Base-by-base conservation (phyloP, 345 rosid species). In the Camelina neglecta region DNA sequence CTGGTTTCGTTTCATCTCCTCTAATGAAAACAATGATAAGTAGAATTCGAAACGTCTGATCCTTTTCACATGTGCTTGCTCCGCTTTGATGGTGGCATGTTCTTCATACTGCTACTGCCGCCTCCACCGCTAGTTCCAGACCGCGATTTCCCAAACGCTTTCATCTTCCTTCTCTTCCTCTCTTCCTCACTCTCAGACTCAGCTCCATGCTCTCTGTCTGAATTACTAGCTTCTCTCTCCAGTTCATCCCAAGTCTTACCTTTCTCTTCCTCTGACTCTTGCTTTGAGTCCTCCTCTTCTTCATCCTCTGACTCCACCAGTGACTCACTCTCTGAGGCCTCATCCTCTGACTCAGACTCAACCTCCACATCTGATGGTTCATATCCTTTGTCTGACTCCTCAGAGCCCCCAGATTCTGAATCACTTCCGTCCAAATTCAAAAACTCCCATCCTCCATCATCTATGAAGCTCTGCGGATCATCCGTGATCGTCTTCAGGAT, bases 201-300 rank as follows among this genome's bases (percentile, higher is more conserved):
- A 57, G 33, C 82, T 65, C 96, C 95, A 62, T 95, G 92, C 70
- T 92, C 97, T 76, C 88, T 89, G 75, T 95, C 99, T 8, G 97
- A 97, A 80, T 92, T 80, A 39, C 87, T 89, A 12, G 99, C 99
- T 80, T 95, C 99, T 79, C 97, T 87, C 84, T 95, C 98, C 69
- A 95, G 83, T 85, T 92, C 99, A 50, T 89, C 99, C 99, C 99
- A 95, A 35, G 97, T 95, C 85, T 86, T 90, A 6, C 99, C 99
- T 72, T 90, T 86, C 75, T 93, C 98, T 66, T 95, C 99, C 70
- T 90, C 97, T 0, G 89, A 83, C 16, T 92, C 92, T 71, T 79
- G 85, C 69, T 85, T 96, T 0, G 89, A 75, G 58, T 86, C 96
- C 48, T 90, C 93, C 48, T 90, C 97, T 31, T 87, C 97, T 0